A percentile compares a stretch with the other conserved stretches of the same genome.
Evolutionary conservation across 164 flowering plant genomes (phyloP).

Genomic region (Echeveria elegans): DNA sequence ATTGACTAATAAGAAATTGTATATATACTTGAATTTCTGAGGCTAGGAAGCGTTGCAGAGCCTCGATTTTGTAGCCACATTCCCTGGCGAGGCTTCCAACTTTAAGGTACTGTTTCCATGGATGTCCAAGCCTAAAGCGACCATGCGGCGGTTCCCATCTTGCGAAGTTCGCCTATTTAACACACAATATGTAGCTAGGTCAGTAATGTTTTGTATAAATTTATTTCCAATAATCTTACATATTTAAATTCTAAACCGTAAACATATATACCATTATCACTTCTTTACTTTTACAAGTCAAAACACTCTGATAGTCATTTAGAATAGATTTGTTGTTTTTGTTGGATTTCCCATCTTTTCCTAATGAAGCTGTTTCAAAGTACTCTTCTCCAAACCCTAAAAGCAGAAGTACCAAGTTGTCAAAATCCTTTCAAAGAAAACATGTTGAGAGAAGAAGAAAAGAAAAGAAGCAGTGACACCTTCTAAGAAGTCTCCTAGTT

Average conservation of each 20-base stretch:
- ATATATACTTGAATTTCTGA: constrained; percentile 6
- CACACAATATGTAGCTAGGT: not conserved
- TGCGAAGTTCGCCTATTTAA: constrained; percentile 8
- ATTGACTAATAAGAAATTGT: not conserved
- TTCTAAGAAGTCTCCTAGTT: constrained; percentile 8
- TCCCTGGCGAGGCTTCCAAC: constrained; percentile 7
- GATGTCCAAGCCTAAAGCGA: not conserved
- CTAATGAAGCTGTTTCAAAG: not conserved
- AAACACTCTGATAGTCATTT: constrained; percentile 2
- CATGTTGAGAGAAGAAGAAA: not conserved
- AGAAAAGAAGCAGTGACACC: not conserved
- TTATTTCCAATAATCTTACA: not conserved
- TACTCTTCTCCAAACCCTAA: constrained; percentile 10
- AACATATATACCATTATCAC: constrained; percentile 9
- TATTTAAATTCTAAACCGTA: not conserved
- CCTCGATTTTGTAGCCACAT: constrained; percentile 9
- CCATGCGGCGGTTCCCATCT: constrained; percentile 12
- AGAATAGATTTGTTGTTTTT: not conserved
- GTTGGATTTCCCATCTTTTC: not conserved
- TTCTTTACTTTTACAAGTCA: constrained; percentile 3
- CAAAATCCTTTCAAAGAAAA: not conserved
- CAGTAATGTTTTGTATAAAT: not conserved
- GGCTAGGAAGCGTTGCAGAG: constrained; percentile 1
- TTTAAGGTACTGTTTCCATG: constrained; percentile 10
- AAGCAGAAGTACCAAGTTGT: not conserved